A percentile compares a stretch with the other conserved stretches of the same genome.
Evolutionary conservation across 106 monocot genomes (phyloP).

Genomic region (Amphibolis antarctica): DNA sequence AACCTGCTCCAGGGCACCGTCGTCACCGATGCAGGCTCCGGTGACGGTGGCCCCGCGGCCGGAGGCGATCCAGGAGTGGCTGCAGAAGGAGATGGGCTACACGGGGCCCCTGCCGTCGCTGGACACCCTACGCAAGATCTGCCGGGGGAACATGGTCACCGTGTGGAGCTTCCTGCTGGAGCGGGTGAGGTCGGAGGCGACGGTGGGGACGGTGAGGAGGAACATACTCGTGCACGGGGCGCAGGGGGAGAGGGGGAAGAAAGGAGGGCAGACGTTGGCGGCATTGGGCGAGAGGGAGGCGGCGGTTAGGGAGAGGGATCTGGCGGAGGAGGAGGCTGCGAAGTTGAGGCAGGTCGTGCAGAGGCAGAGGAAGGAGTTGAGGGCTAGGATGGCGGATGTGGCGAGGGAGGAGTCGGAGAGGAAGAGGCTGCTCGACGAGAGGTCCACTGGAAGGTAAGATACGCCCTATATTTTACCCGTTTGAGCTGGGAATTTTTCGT

Average conservation of each 20-base stretch:
- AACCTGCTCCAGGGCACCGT: neutral
- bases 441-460: slow-evolving; percentile 62
- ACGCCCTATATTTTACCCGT: neutral
- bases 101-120: slow-evolving; percentile 51
- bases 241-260: slow-evolving; percentile 13
- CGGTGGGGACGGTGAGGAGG: slow-evolving; percentile 47
- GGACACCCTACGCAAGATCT: slow-evolving; percentile 83
- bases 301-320: slow-evolving; percentile 53
- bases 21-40: slow-evolving; percentile 25
- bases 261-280: slow-evolving; percentile 5
- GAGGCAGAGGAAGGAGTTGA: slow-evolving; percentile 73
- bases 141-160: slow-evolving; percentile 91
- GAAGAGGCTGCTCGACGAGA: slow-evolving; percentile 63
- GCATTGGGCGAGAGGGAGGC: slow-evolving; percentile 35
- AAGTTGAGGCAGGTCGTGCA: slow-evolving; percentile 53
- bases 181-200: slow-evolving; percentile 74
- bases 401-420: slow-evolving; percentile 74
- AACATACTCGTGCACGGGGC: slow-evolving; percentile 81
- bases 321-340: slow-evolving; percentile 71
- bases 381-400: slow-evolving; percentile 58
- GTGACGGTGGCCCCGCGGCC: slow-evolving; percentile 26
- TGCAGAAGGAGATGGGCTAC: slow-evolving; percentile 93
- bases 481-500: neutral
- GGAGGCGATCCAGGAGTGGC: slow-evolving; percentile 88
- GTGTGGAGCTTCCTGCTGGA: slow-evolving; percentile 75